phyloP scores from a whole-genome alignment of 164 flowering plant species.

The Nymphaea thermarum region DNA sequence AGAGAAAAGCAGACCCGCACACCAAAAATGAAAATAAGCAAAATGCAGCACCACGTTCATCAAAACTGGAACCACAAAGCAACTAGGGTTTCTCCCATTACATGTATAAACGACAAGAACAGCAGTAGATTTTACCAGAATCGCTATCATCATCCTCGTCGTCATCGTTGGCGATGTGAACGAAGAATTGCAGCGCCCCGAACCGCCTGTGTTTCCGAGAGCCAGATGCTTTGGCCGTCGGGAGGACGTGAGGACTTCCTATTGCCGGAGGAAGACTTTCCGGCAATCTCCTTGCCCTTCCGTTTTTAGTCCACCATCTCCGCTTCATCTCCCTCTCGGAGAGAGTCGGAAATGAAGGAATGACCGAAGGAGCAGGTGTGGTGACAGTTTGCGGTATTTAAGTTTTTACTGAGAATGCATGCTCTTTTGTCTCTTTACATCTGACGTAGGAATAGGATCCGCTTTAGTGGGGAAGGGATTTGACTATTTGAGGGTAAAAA shows the following conservation, averaged over 20 bases:
- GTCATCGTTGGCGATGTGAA: conserved; percentile 36
- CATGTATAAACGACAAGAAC: neutral
- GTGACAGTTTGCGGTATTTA: too few species aligned
- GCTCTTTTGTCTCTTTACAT: too few species aligned
- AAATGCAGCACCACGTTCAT: conserved; percentile 6
- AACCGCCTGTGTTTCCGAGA: conserved; percentile 29
- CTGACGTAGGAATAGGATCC: too few species aligned
- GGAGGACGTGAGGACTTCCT: conserved; percentile 14
- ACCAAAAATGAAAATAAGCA: neutral
- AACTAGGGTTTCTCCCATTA: neutral
- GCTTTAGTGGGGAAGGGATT: too few species aligned
- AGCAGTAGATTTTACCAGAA: conserved; percentile 14
- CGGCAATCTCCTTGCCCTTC: conserved; percentile 28
- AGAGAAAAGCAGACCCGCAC: neutral
- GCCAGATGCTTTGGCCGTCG: conserved; percentile 22
- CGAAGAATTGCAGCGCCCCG: conserved; percentile 61
- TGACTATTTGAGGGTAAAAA: too few species aligned
- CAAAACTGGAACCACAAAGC: neutral
- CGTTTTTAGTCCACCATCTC: neutral
- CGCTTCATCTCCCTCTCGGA: too few species aligned
- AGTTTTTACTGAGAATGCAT: too few species aligned
- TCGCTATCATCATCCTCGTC: conserved; percentile 18
- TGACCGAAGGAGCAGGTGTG: too few species aligned
- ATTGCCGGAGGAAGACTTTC: conserved; percentile 19
- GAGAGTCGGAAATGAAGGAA: too few species aligned